Evolutionary conservation across 2,329 filamentous ascomycete genomes (phyloP), one percentile per base, ranked within the genome.

Genomic region (Hortaea sp.): DNA sequence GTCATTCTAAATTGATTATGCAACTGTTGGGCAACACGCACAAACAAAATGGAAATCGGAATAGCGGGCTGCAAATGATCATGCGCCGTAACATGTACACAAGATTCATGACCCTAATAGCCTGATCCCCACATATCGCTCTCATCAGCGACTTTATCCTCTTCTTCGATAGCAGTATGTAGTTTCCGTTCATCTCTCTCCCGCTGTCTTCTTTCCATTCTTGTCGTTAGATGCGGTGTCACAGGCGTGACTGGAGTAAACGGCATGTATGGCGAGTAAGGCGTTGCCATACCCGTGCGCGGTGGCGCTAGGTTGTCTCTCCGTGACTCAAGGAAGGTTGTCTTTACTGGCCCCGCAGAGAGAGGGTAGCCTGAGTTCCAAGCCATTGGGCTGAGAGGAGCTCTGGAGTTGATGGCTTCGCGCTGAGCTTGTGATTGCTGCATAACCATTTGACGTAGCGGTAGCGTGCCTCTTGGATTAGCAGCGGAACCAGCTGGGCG

Each of bases 261-360:
- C 0, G 85, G 85, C 69, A 89, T 85, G 56, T 89, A 90, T 0
- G 85, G 84, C 46, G 78, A 80, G 64, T 89, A 89, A 1, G 85
- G 85, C 20, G 84, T 85, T 40, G 75, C 76, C 27, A 78, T 70
- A 1, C 75, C 29, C 5, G 72, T 74, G 3, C 51, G 29, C 3
- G 49, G 47, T 7, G 50, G 44, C 20, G 43, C 48, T 41, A 56
- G 48, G 7, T 49, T 46, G 32, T 55, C 55, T 29, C 51, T 32
- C 11, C 63, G 56, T 5, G 65, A 56, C 48, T 43, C 41, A 0
- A 73, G 57, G 20, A 69, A 67, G 0, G 69, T 72, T 4, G 69
- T 72, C 40, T 69, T 69, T 54, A 47, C 66, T 54, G n/a, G 61
- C 57, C 58, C 41, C 27, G 45, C 43, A 11, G 45, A 48, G 43